Evolutionary conservation across 1,284 basidiomycete species (phyloP), one percentile per base, ranked within the genome.

Genomic region (Limonomyces culmigenus): DNA sequence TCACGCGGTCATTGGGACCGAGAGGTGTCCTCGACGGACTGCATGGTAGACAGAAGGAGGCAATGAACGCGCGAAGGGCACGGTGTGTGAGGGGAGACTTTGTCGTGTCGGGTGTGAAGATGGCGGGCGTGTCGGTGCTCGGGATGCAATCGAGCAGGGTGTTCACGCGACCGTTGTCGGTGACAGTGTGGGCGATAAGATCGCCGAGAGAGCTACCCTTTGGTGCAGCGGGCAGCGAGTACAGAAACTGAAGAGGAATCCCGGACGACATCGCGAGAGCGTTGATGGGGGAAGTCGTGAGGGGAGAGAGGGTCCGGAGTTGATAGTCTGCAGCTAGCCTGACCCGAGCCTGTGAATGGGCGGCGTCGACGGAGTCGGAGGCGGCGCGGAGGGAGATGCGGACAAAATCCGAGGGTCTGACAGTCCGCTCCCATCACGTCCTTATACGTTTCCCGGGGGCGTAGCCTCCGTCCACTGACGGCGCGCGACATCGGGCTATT

Each of bases 1-100:
- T 59, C 37, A 65, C 50, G 12, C 62, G 54, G 45, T 62, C 60
- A 45, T 63, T 63, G 15, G 51, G 55, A 11, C 52, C 54, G 3
- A 60, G 44, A 19, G 46, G 49, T n/a, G n/a, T n/a, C 5, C 34
- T 23, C 18, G 50, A 43, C 3, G 48, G 41, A 1, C 55, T 52
- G 37, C 51, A 49, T 1, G 62, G 61, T 19, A 63, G 46, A 8
- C 43, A 45, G 41, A 65, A 65, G 36, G 45, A 43, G 21, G 51
- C 42, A 21, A 63, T 47, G 42, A 60, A 61, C 3, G 47, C 38
- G 39, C 47, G 53, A 27, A 61, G 43, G 20, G 48, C 47, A 29
- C 50, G 43, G 36, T 62, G 60, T 20, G 42, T 44, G 13, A 61
- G 46, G 31, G 44, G 41, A 5, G 41, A 39, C n/a, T 44, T 43